Conservation (phyloP, 2,329 filamentous ascomycete species). For the Epichloe bromicola region DNA sequence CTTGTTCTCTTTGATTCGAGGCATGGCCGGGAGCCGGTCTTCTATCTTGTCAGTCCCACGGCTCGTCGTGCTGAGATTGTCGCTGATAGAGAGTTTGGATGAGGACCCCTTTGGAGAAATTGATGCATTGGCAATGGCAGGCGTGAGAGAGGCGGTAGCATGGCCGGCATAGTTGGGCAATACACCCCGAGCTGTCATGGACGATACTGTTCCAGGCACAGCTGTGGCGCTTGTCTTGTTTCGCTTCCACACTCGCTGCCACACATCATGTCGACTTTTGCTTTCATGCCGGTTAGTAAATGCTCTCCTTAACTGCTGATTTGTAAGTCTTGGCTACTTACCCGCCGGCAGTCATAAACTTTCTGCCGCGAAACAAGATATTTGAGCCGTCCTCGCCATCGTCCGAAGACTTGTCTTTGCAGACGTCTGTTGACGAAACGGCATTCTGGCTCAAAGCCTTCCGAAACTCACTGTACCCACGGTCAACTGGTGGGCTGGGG, state of each 20-base stretch:
- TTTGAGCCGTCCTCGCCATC: constrained; percentile 22
- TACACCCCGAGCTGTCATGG: constrained; percentile 40
- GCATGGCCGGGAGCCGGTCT: constrained; percentile 27
- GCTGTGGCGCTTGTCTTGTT: constrained; percentile 34
- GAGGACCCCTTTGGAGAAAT: constrained; percentile 18
- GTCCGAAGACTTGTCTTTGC: constrained; percentile 16
- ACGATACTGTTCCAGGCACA: constrained; percentile 35
- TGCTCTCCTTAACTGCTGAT: not conserved
- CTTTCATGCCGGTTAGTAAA: constrained; percentile 10
- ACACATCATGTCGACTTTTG: constrained; percentile 31
- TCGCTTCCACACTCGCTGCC: constrained; percentile 38
- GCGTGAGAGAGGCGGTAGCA: constrained; percentile 36
- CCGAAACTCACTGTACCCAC: constrained; percentile 16
- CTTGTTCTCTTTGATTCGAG: constrained; percentile 5
- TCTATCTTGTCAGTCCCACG: constrained; percentile 25
- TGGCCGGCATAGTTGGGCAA: constrained; percentile 40
- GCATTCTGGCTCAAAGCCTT: constrained; percentile 9
- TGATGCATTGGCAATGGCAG: constrained; percentile 27
- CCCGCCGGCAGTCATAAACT: constrained; percentile 15
- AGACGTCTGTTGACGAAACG: constrained; percentile 2
- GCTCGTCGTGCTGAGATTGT: constrained; percentile 9
- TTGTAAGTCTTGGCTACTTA: constrained; percentile 11
- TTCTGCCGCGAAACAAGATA: constrained; percentile 26
- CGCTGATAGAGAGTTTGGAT: constrained; percentile 14
- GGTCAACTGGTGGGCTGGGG: constrained; percentile 12